Evolutionary conservation across 768 basidiomycete genomes (phyloP).

Genomic region (Mycena maculata): DNA sequence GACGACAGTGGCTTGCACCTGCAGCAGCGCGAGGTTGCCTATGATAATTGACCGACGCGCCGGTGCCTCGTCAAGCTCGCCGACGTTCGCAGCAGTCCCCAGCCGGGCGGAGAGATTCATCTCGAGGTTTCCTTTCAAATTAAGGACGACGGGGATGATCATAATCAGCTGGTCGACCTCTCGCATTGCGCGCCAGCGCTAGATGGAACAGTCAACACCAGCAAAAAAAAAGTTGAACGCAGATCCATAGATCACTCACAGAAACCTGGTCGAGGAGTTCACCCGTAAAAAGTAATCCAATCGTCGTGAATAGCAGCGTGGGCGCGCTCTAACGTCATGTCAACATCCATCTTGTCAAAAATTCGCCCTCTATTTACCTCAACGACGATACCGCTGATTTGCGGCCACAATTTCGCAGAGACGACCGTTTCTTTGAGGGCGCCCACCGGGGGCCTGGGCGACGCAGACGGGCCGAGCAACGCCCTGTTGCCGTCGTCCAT

Average conservation of each 20-base stretch:
- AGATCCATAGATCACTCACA: too few relatives aligned
- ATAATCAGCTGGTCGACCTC: constrained; percentile 96
- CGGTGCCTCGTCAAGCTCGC: constrained; percentile 82
- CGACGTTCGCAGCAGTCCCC: constrained; percentile 95
- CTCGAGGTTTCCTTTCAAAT: constrained; percentile 98
- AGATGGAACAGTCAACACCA: neutral
- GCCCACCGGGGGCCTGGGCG: constrained; percentile 43
- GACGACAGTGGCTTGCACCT: constrained; percentile 93
- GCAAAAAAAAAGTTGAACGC: too few relatives aligned
- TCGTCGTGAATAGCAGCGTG: constrained; percentile 83
- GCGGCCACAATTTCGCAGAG: constrained; percentile 57
- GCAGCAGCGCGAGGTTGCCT: constrained; percentile 88
- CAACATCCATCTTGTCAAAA: neutral
- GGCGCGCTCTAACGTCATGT: constrained; percentile 75
- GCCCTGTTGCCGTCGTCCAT: constrained; percentile 56
- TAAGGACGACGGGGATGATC: constrained; percentile 93
- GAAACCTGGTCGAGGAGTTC: constrained; percentile 90
- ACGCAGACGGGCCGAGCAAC: constrained; percentile 52
- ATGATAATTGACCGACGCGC: constrained; percentile 73
- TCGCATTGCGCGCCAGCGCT: constrained; percentile 92
- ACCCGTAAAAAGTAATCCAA: constrained; percentile 91
- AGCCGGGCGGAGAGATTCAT: constrained; percentile 98
- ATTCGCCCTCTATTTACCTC: constrained; percentile 60
- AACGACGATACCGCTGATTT: constrained; percentile 70
- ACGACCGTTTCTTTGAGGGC: constrained; percentile 27